A percentile compares a stretch with the other conserved stretches of the same genome.
phyloP scores from a whole-genome alignment of 345 rosid species.

The Bruguiera parviflora region DNA sequence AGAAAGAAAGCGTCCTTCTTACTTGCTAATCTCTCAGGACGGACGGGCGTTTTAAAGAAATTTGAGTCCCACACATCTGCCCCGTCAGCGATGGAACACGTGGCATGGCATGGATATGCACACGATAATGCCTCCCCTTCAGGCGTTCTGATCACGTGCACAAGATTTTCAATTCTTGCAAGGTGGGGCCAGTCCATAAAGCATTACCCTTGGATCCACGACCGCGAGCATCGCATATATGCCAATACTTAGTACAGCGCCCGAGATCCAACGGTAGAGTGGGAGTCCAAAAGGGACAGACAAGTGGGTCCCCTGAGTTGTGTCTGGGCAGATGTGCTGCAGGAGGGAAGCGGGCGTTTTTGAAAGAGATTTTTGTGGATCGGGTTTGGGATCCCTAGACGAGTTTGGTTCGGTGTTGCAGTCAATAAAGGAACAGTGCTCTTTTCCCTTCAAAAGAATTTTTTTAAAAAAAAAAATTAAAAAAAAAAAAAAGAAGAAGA shows the following conservation, averaged over 20 bases:
- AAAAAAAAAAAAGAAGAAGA: too few relatives aligned
- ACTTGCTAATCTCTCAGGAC: conserved; percentile 1
- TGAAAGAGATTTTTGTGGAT: too few relatives aligned
- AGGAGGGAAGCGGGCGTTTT: too few relatives aligned
- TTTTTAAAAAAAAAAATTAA: too few relatives aligned
- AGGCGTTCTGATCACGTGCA: conserved; percentile 7
- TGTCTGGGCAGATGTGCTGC: too few relatives aligned
- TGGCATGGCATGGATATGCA: conserved; percentile 23
- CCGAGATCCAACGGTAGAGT: conserved; percentile 1
- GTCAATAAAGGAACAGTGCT: conserved; percentile 11
- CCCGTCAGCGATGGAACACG: conserved; percentile 22
- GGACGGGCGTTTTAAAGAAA: conserved; percentile 6
- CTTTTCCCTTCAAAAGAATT: too few relatives aligned
- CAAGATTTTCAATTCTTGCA: not conserved
- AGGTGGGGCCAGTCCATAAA: conserved; percentile 23
- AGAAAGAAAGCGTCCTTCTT: not conserved
- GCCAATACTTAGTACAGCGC: too few relatives aligned
- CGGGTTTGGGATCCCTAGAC: conserved; percentile 8
- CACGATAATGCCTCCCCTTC: not conserved
- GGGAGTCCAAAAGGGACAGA: not conserved
- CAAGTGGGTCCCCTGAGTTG: not conserved
- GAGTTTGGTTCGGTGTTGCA: not conserved
- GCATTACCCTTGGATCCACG: not conserved
- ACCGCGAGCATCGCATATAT: not conserved
- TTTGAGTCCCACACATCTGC: conserved; percentile 12